Evolutionary conservation across 306 rosid species (phyloP), one percentile per base, ranked within the genome.

Genomic region (Boehmeria nivea): DNA sequence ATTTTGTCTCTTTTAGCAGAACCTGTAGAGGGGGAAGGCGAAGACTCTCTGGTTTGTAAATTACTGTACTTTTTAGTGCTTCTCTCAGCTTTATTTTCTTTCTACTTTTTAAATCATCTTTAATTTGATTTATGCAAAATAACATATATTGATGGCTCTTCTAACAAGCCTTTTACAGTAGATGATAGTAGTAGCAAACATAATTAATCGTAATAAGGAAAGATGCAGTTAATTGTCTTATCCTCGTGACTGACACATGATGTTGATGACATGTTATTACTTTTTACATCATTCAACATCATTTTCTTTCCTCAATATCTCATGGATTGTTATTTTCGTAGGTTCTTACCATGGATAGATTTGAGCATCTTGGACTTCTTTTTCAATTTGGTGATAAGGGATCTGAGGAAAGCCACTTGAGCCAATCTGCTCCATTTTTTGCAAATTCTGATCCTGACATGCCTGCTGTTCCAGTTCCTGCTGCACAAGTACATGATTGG

Each of bases 361-460:
- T 93, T 24, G 94, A 93, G 81, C 96, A 93, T 76, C 94, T 93
- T 52, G 94, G 94, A 57, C 82, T 93, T 81, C 83, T 93, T 33
- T 48, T 93, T 77, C 86, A 93, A 46, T 87, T 83, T 72, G 99
- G 86, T 57, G 99, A 87, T 25, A 87, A 83, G 65, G 99, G 86
- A 67, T 63, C 65, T 47, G 95, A 75, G 57, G 86, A 91, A 73
- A 72, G 68, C 74, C 74, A 75, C 42, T 71, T 93, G 68, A 79
- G 96, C 71, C 95, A 93, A 59, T 66, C 57, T 58, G 88, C 99
- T 74, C 99, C 96, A 1, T 93, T 93, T 77, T 93, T 93, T 40
- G 96, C 99, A 11, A 93, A 93, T 64, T 93, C 96, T 3, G 99
- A 93, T 78, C 96, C 99, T 24, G 95, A 85, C 71, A 93, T 93